Percentiles rank a stretch among this genome's conserved stretches.
Evolutionary conservation across 805 yeast species (phyloP).

Genomic region (Candida caryicola): DNA sequence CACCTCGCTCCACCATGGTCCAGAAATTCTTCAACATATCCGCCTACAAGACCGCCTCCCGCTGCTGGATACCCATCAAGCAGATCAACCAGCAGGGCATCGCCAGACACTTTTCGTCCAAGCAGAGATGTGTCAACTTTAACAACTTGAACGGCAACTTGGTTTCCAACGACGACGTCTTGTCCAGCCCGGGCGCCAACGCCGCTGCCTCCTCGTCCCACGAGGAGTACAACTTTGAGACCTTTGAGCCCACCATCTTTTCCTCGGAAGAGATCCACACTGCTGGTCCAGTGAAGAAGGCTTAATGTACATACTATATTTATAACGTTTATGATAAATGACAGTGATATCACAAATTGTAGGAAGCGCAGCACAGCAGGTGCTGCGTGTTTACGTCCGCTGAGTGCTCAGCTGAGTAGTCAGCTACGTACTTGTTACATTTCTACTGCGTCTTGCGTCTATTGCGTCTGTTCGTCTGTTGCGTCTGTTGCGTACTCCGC

Average conservation of each 20-base stretch:
- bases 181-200: conserved; percentile 13
- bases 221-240: conserved; percentile 24
- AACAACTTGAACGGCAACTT: conserved; percentile 30
- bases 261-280: conserved; percentile 43
- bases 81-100: conserved; percentile 10
- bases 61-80: conserved; percentile 41
- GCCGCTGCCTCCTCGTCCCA: conserved; percentile 12
- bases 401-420: too few relatives aligned
- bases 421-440: too few relatives aligned
- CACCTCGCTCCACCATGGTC: conserved; percentile 2
- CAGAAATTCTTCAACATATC: conserved; percentile 26
- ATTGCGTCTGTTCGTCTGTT: too few relatives aligned
- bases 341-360: too few relatives aligned
- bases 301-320: conserved; percentile 6
- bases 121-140: conserved; percentile 34
- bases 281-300: conserved; percentile 42
- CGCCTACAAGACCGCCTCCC: conserved; percentile 39
- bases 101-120: conserved; percentile 33
- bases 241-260: conserved; percentile 39
- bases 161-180: conserved; percentile 35
- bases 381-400: too few relatives aligned
- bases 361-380: too few relatives aligned
- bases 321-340: background rate
- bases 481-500: too few relatives aligned
- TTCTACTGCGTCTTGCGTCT: too few relatives aligned